These are phyloP conservation scores for Candida adriatica DNA, from an alignment of 805 yeast genomes.

Conservation along the genomic window DNA sequence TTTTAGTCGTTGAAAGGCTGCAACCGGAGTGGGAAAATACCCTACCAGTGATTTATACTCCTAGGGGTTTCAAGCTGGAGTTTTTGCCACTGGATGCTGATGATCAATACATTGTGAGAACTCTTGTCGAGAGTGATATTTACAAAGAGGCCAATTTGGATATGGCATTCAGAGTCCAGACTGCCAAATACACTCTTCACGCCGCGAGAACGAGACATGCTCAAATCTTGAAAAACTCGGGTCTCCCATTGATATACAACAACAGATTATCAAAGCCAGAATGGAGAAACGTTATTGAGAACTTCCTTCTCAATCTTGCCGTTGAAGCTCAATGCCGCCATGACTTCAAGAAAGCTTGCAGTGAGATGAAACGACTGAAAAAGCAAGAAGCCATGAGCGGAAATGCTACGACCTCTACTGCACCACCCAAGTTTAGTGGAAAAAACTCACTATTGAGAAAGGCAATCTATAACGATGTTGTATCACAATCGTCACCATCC, in stretches of 20 bases:
- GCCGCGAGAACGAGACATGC: conserved; percentile 49
- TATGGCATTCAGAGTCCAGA: conserved; percentile 42
- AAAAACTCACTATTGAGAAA: conserved; percentile 24
- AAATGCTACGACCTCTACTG: conserved; percentile 1
- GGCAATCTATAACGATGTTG: conserved; percentile 26
- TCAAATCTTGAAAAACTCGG: conserved; percentile 23
- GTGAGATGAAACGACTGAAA: conserved; percentile 38
- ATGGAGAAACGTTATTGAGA: conserved; percentile 72
- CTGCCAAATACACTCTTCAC: conserved; percentile 56
- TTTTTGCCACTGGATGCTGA: conserved; percentile 48
- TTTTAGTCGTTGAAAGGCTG: conserved; percentile 41
- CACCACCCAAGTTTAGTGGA: conserved; percentile 3
- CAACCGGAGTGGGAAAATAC: conserved; percentile 50
- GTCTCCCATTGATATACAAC: conserved; percentile 13
- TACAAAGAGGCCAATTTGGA: conserved; percentile 59
- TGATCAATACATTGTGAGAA: conserved; percentile 42
- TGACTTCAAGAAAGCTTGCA: conserved; percentile 51
- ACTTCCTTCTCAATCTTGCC: conserved; percentile 54
- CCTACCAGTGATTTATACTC: conserved; percentile 36
- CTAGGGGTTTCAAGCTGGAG: conserved; percentile 37
- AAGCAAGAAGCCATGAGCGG: conserved; percentile 17
- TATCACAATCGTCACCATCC: conserved; percentile 6
- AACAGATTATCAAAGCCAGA: conserved; percentile 42
- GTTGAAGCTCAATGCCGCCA: conserved; percentile 66
- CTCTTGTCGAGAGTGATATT: conserved; percentile 52